phyloP scores from a whole-genome alignment of 352 stramenopile species.

The Pelagophyceae sp. region DNA sequence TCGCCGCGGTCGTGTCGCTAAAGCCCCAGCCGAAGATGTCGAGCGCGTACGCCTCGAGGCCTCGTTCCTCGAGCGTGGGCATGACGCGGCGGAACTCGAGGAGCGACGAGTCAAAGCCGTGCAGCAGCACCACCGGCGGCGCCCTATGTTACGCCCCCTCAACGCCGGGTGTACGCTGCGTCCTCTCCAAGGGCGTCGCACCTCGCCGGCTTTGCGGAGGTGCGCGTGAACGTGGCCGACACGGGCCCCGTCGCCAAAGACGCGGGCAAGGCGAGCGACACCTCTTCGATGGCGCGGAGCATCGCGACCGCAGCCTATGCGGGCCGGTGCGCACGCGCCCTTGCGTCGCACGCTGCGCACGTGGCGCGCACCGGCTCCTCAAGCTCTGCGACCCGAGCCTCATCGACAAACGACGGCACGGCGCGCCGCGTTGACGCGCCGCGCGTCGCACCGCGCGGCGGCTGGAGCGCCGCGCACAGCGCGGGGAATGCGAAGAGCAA shows the following conservation, averaged over 20 bases:
- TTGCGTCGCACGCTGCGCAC: background rate
- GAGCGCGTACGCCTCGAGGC: constrained; percentile 59
- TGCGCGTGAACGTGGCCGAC: background rate
- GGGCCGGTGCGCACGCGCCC: too few relatives aligned
- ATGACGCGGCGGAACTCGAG: constrained; percentile 61
- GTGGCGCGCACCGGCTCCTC: background rate
- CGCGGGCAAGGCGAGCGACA: background rate
- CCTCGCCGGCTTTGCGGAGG: background rate
- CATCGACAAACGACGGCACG: background rate
- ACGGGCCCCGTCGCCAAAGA: background rate
- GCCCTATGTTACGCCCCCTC: background rate
- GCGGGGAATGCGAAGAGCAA: too few relatives aligned
- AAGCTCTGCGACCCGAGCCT: background rate
- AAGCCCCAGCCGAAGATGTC: constrained; percentile 69
- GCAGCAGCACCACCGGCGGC: constrained; percentile 45
- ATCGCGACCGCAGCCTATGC: too few relatives aligned
- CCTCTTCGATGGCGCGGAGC: background rate
- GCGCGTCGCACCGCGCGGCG: too few relatives aligned
- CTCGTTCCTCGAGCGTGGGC: constrained; percentile 37
- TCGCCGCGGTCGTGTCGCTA: constrained; percentile 47
- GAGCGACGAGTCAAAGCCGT: constrained; percentile 64
- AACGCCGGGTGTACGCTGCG: background rate
- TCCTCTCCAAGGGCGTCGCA: background rate
- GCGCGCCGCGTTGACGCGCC: background rate
- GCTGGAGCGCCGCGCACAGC: background rate